Base-by-base conservation (phyloP, 2,329 filamentous ascomycete genomes). In the Nigrospora osmanthi region DNA sequence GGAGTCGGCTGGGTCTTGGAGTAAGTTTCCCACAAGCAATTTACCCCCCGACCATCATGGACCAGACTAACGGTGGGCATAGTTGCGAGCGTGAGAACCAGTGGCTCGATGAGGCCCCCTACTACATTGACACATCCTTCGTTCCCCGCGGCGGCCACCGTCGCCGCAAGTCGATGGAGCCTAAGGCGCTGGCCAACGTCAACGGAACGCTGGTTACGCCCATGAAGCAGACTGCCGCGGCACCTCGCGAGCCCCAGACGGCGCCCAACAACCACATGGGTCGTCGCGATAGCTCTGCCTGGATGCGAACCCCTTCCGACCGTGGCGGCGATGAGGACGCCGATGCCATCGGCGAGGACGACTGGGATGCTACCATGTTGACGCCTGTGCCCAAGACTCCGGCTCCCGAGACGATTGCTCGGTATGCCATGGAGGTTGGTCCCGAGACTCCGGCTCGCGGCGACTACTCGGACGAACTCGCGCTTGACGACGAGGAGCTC, bases 1-100 rank as follows among this genome's bases (percentile, higher is more conserved):
- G 89, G 89, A 41, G 85, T 94, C 39, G 83, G 82, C 52, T 95
- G 89, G 88, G 85, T 93, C 44, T 75, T 95, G 50, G 88, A 95
- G 84, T 89, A 78, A 76, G 83, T 78, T 47, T 7, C 23, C 23
- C 23, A 28, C 16, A 33, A 11, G 6, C 13, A 15, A 42, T 37
- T 5, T 19, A 14, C 6, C 23, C 36, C 43, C 44, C 15, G 32
- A 11, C 12, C 14, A 38, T 38, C 37, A 14, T 32, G 35, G 43
- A n/a, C 13, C 31, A 42, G 16, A 51, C 58, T 68, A 57, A 70
- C 53, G 13, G 12, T 3, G 6, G 6, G 40, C 46, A 23, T 43
- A 87, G 84, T 54, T 91, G 87, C 55, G 85, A 91, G 61, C 74
- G 83, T 13, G 80, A 87, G 57, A 85, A 85, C 50, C 70, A 79